A percentile compares a stretch with the other conserved stretches of the same genome.
phyloP scores from a whole-genome alignment of 805 yeast species.

The Candida broadrunensis region DNA sequence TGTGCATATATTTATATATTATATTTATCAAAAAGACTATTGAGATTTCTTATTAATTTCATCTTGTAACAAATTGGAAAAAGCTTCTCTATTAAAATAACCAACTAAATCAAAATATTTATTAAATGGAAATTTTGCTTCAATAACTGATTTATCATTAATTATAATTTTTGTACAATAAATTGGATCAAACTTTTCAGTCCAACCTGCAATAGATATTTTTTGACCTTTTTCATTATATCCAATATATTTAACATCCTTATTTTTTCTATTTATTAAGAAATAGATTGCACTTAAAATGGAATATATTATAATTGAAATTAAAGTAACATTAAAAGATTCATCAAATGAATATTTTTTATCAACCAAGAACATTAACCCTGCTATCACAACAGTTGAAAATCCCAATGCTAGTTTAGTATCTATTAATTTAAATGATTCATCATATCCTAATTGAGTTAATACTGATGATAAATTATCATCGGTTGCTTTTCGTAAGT shows the following conservation, averaged over 20 bases:
- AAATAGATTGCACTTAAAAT: conserved; percentile 29
- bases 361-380: conserved; percentile 44
- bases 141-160: conserved; percentile 19
- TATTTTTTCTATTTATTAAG: conserved; percentile 34
- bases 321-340: conserved; percentile 29
- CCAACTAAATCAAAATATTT: conserved; percentile 49
- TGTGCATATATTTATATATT: not conserved
- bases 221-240: conserved; percentile 25
- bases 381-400: conserved; percentile 45
- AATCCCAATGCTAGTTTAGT: conserved; percentile 49
- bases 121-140: conserved; percentile 29
- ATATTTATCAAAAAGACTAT: conserved; percentile 1
- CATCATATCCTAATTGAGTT: conserved; percentile 43
- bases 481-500: conserved; percentile 48
- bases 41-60: conserved; percentile 9
- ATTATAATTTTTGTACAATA: conserved; percentile 35
- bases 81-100: conserved; percentile 17
- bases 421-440: conserved; percentile 45
- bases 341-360: conserved; percentile 47
- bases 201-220: conserved; percentile 37
- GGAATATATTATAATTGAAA: conserved; percentile 36
- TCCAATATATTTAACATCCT: conserved; percentile 49
- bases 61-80: conserved; percentile 7
- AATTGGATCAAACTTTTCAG: conserved; percentile 44
- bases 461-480: conserved; percentile 44